phyloP scores from a whole-genome alignment of 345 rosid species.

The Corchorus capsularis region DNA sequence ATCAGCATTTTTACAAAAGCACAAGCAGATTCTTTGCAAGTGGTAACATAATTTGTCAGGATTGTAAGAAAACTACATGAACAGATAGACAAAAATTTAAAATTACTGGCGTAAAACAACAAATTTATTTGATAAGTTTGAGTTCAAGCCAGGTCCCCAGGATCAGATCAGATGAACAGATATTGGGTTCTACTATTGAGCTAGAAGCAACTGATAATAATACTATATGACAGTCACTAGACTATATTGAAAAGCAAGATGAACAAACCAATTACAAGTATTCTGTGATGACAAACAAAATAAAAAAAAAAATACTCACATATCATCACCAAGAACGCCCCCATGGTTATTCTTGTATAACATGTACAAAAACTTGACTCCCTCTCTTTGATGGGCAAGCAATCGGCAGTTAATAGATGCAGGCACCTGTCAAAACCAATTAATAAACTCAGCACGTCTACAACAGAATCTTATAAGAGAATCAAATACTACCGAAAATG shows the following conservation, averaged over 20 bases:
- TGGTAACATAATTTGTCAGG: not conserved
- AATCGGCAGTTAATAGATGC: constrained; percentile 84
- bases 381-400: constrained; percentile 89
- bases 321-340: constrained; percentile 96
- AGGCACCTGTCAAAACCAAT: constrained; percentile 54
- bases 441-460: not conserved
- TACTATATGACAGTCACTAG: not conserved
- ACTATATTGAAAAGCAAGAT: not conserved
- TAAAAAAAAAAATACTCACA: constrained; percentile 49
- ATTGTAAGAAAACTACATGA: not conserved
- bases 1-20: not conserved
- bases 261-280: constrained; percentile 10
- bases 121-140: not conserved
- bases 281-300: not conserved
- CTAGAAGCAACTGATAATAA: not conserved
- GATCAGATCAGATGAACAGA: not conserved
- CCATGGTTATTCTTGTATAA: constrained; percentile 80
- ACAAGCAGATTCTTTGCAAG: not conserved
- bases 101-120: not conserved
- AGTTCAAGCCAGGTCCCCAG: not conserved
- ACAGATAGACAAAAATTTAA: not conserved
- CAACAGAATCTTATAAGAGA: not conserved
- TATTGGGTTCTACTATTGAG: not conserved
- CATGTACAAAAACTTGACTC: constrained; percentile 72
- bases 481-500: constrained; percentile 3